Evolutionary conservation across 441 rosid genomes (phyloP).

Genomic region (Geranium incanum): DNA sequence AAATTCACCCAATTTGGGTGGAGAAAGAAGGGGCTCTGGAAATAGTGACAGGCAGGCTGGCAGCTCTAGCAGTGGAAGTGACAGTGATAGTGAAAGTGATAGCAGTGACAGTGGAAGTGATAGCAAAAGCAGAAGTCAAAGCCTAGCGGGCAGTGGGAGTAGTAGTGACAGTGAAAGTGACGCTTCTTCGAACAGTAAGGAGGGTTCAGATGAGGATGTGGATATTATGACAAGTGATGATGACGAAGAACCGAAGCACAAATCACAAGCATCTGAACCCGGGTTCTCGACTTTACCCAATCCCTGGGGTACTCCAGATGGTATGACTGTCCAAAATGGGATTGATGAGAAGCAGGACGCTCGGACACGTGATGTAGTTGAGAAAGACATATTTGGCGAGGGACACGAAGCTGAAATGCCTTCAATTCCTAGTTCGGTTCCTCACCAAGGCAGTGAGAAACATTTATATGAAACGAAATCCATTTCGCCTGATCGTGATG

Average conservation of each 20-base stretch:
- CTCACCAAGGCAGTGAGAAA: no score
- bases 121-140: conserved; percentile 34
- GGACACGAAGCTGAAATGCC: conserved; percentile 29
- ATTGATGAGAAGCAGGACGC: conserved; percentile 41
- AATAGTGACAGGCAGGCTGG: no score
- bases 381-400: conserved; percentile 50
- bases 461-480: conserved; percentile 13
- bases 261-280: conserved; percentile 20
- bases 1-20: conserved; percentile 48
- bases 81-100: conserved; percentile 67
- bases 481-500: conserved; percentile 36
- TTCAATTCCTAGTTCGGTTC: no score
- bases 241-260: conserved; percentile 49
- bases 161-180: conserved; percentile 90
- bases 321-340: conserved; percentile 29
- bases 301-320: conserved; percentile 17
- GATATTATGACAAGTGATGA: conserved; percentile 88
- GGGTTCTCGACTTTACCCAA: no score
- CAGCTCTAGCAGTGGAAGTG: conserved; percentile 64
- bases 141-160: conserved; percentile 56
- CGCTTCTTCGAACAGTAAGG: conserved; percentile 78
- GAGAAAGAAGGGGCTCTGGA: conserved; percentile 42
- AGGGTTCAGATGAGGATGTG: conserved; percentile 90
- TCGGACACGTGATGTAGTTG: conserved; percentile 43
- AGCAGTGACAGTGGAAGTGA: conserved; percentile 58